phyloP scores from a whole-genome alignment of 257 asterid genomes.

The Plantago ovata region DNA sequence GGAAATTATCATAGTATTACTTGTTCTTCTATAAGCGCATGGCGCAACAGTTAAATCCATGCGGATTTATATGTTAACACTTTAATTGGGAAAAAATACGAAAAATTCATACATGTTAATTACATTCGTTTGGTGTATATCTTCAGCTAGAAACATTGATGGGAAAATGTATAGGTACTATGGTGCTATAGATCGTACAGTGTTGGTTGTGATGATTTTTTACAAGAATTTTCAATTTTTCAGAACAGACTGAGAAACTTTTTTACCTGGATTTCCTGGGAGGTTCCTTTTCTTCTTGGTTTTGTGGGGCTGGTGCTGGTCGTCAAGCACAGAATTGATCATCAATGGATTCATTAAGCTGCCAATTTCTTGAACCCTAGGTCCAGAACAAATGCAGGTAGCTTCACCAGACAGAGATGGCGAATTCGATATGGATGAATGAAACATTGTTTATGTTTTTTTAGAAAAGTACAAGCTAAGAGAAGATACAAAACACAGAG shows the following conservation, averaged over 20 bases:
- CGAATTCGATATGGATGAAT: constrained; percentile 40
- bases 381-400: constrained; percentile 37
- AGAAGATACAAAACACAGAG: constrained; percentile 1
- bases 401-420: constrained; percentile 43
- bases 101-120: too few relatives aligned
- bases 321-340: constrained; percentile 24
- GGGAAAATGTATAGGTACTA: too few relatives aligned
- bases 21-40: too few relatives aligned
- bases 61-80: too few relatives aligned
- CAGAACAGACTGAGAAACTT: not conserved
- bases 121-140: too few relatives aligned
- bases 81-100: too few relatives aligned
- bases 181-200: too few relatives aligned
- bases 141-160: too few relatives aligned
- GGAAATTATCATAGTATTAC: too few relatives aligned
- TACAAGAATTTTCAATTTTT: not conserved
- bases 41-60: too few relatives aligned
- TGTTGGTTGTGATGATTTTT: not conserved
- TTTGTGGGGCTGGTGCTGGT: constrained; percentile 34
- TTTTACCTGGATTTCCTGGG: constrained; percentile 82
- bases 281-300: constrained; percentile 77
- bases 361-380: constrained; percentile 46
- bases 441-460: constrained; percentile 41
- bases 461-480: constrained; percentile 14
- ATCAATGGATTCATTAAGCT: constrained; percentile 36